Percentiles rank a stretch among this genome's conserved stretches.
These are phyloP conservation scores for Oidiodendron maius DNA, from an alignment of 495 filamentous ascomycete species.

Conservation along the genomic window DNA sequence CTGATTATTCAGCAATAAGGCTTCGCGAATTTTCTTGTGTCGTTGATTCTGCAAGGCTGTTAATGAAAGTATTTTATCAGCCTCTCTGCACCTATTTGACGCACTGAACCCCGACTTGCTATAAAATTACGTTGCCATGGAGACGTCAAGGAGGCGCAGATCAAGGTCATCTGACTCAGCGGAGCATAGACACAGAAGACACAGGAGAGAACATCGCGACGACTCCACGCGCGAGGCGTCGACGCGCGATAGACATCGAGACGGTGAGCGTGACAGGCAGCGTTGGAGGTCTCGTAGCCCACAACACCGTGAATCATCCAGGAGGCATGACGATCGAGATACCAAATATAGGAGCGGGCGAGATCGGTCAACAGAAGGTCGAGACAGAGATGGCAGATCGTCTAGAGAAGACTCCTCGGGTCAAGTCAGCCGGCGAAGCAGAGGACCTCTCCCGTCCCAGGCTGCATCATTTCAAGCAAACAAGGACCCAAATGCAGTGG, in stretches of 20 bases:
- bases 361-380: conserved; percentile 14
- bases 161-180: conserved; percentile 17
- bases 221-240: neutral
- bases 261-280: conserved; percentile 16
- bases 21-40: too few relatives aligned
- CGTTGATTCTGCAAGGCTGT: too few relatives aligned
- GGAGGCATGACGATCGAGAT: conserved; percentile 11
- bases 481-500: conserved; percentile 24
- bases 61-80: too few relatives aligned
- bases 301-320: conserved; percentile 10
- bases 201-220: conserved; percentile 10
- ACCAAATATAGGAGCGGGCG: conserved; percentile 10
- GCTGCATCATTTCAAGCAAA: conserved; percentile 57
- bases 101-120: conserved; percentile 1
- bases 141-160: conserved; percentile 10
- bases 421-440: conserved; percentile 25
- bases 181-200: conserved; percentile 15
- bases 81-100: too few relatives aligned
- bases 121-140: too few relatives aligned
- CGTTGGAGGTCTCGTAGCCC: conserved; percentile 20
- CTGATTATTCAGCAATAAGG: too few relatives aligned
- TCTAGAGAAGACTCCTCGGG: conserved; percentile 18
- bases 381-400: conserved; percentile 13
- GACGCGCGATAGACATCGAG: conserved; percentile 8
- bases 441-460: conserved; percentile 64